Conservation (phyloP, 2,329 filamentous ascomycete genomes). For the Claviceps maximensis region DNA sequence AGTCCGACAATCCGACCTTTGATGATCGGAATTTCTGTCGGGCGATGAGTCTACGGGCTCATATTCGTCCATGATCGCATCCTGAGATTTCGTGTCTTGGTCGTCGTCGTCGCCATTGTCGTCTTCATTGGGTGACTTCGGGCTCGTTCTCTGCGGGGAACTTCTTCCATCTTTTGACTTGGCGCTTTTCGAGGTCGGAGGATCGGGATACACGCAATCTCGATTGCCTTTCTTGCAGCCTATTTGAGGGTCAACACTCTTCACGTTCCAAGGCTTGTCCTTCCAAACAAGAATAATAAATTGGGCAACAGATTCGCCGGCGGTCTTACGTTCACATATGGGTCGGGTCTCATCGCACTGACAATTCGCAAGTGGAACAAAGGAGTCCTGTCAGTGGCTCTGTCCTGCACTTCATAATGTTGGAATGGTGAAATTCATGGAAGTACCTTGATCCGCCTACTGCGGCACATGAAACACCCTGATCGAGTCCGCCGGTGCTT, state of each 20-base stretch:
- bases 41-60: slow-evolving; percentile 26
- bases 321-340: slow-evolving; percentile 60
- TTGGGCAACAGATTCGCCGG: background rate
- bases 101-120: slow-evolving; percentile 33
- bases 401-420: slow-evolving; percentile 7
- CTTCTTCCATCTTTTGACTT: slow-evolving; percentile 25
- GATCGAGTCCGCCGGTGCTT: slow-evolving; percentile 90
- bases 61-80: slow-evolving; percentile 42
- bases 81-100: slow-evolving; percentile 26
- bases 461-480: slow-evolving; percentile 84
- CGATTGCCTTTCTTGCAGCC: slow-evolving; percentile 86
- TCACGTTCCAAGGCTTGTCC: background rate
- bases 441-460: slow-evolving; percentile 65
- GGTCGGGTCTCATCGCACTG: slow-evolving; percentile 87
- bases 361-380: background rate
- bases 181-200: slow-evolving; percentile 32
- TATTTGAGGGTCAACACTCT: slow-evolving; percentile 16
- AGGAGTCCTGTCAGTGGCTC: slow-evolving; percentile 12
- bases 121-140: slow-evolving; percentile 40
- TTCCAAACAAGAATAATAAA: background rate
- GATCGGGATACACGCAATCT: slow-evolving; percentile 81
- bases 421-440: slow-evolving; percentile 4
- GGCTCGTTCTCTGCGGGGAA: slow-evolving; percentile 31
- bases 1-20: slow-evolving; percentile 17
- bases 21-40: slow-evolving; percentile 8